Evolutionary conservation across 2,329 filamentous ascomycete species (phyloP), one percentile per base, ranked within the genome.

Genomic region (Amesomyces nigricolor): DNA sequence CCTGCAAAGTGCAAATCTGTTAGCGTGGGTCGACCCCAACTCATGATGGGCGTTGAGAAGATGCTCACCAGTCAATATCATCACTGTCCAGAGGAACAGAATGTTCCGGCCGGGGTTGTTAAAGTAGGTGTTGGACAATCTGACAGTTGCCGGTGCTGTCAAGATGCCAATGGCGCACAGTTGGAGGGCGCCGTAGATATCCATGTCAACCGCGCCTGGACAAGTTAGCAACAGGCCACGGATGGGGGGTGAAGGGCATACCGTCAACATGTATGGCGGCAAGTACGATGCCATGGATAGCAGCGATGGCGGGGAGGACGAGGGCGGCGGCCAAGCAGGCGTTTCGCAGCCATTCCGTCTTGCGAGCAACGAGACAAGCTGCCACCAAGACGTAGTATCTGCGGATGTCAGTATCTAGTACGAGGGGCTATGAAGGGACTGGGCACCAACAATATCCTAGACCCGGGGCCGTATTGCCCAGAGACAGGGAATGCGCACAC

Each of bases 151-250:
- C 0, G 84, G 85, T 4, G 81, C 84, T 1, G 82, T 80, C 4
- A 88, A 62, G 14, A 87, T 82, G 11, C 82, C 84, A 38, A 88
- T 83, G 0, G 83, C 76, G 56, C 84, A 87, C 0, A 87, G 66
- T 60, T 88, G 85, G 58, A 87, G 86, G 8, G 83, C 82, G 1
- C 85, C 85, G 54, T 79, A 88, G 3, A 87, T 72, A 61, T 88
- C 85, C 78, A 88, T 80, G 62, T 87, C 84, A 13, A 86, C 77
- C 3, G 53, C 53, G 11, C 44, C 53, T 56, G 43, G 11, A 19
- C 2, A 14, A 5, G 47, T 50, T 35, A 43, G 47, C 38, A 17
- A 11, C 32, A 10, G 6, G 32, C 32, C 11, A 9, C 3, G 7
- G 11, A 11, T 35, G 13, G 9, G 22, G 9, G 14, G 5, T 4